phyloP scores from a whole-genome alignment of 2,329 filamentous ascomycete genomes.

The Colletotrichum liriopes region DNA sequence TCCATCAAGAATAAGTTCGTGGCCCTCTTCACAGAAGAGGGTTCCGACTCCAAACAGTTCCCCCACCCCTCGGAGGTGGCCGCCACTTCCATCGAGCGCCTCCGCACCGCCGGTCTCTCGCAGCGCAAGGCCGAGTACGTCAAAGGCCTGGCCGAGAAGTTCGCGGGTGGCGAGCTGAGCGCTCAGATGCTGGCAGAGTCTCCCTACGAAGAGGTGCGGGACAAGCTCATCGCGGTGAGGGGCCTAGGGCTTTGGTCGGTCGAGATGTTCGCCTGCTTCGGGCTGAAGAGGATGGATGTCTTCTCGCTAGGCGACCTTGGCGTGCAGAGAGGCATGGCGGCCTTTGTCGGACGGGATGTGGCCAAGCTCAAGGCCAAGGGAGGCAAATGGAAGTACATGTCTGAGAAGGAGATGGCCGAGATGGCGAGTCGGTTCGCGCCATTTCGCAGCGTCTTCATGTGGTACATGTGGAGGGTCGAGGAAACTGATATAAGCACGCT shows the following conservation, averaged over 20 bases:
- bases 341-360: conserved; percentile 86
- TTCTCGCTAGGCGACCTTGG: conserved; percentile 94
- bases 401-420: conserved; percentile 91
- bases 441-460: conserved; percentile 95
- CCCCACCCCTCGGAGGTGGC: conserved; percentile 84
- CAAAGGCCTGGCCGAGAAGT: conserved; percentile 86
- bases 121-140: conserved; percentile 98
- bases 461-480: conserved; percentile 96
- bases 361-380: conserved; percentile 82
- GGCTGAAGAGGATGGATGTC: conserved; percentile 93
- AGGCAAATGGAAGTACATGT: conserved; percentile 99
- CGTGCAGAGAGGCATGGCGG: conserved; percentile 94
- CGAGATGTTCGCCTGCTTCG: conserved; percentile 98
- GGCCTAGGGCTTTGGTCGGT: conserved; percentile 93
- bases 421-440: conserved; percentile 85
- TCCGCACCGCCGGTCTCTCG: conserved; percentile 90
- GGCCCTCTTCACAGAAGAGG: conserved; percentile 72
- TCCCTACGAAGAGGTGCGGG: conserved; percentile 87
- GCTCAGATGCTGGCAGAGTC: conserved; percentile 83
- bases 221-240: conserved; percentile 86
- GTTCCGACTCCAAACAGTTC: conserved; percentile 63
- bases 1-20: conserved; percentile 92
- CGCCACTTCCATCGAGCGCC: conserved; percentile 71
- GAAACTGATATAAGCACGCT: conserved; percentile 81
- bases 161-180: conserved; percentile 80